Evolutionary conservation across 2,329 filamentous ascomycete species (phyloP).

Genomic region (Cercospora sojina): DNA sequence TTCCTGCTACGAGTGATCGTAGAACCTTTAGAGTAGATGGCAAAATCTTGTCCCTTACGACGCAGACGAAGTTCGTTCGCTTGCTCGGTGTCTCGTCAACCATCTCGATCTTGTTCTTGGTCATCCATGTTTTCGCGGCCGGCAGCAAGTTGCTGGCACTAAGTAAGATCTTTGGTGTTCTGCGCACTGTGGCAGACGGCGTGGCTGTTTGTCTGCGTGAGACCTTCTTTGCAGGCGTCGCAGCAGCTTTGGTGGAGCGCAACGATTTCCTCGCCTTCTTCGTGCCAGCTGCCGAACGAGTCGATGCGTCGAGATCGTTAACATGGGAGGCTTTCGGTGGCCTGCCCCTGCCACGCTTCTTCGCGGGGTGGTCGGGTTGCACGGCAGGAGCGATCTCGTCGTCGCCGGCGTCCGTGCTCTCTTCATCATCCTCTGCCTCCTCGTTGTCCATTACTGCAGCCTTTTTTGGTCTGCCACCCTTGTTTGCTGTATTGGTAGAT

Average conservation of each 20-base stretch:
- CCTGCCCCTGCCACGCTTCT: not conserved
- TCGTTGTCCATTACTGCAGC: not conserved
- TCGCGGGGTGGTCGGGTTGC: not conserved
- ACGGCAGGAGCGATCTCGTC: constrained; percentile 11
- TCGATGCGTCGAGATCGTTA: not conserved
- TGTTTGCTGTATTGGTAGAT: not conserved
- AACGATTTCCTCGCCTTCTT: not conserved
- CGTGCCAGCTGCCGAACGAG: not conserved
- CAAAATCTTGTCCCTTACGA: constrained; percentile 43
- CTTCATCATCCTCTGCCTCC: not conserved
- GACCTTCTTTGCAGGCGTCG: not conserved
- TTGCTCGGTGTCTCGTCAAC: constrained; percentile 38
- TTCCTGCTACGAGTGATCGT: constrained; percentile 44
- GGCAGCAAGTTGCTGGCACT: constrained; percentile 20
- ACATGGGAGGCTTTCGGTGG: not conserved
- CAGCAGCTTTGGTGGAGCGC: not conserved
- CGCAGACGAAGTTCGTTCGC: constrained; percentile 34
- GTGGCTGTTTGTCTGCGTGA: not conserved
- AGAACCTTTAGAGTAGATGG: constrained; percentile 49
- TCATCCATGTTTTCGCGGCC: constrained; percentile 37
- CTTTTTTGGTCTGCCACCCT: not conserved
- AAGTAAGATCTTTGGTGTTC: constrained; percentile 27
- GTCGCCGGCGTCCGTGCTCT: not conserved
- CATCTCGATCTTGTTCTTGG: constrained; percentile 33
- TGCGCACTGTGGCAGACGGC: not conserved